Base-by-base conservation (phyloP, 2,329 filamentous ascomycete genomes). In the Aspergillus pseudonomiae region DNA sequence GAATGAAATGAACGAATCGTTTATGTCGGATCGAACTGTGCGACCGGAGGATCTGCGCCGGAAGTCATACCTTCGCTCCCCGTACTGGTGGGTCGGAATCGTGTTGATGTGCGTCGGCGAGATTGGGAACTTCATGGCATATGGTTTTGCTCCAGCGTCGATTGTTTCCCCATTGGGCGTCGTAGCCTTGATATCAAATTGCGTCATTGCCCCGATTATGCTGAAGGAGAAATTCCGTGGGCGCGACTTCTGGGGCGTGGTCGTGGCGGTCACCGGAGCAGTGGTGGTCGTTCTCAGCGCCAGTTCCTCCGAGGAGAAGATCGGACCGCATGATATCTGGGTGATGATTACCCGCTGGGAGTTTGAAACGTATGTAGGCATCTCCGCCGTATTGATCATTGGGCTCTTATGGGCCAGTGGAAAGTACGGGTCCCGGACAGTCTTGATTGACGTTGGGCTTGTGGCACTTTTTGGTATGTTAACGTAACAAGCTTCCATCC, bases 121-220 rank as follows among this genome's bases (percentile, higher is more conserved):
- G 81, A 90, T 91, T 74, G 95, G 95, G 58, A 99, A 99, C 77
- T 99, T 99, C 74, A 82, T 99, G 67, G 95, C 95, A 0, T 99
- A 99, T 74, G 95, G 95, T 28, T 99, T 99, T 76, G 95, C 95
- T 34, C 95, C 95, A 4, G 95, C 95, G 9, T 98, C 95, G 16
- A 97, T 99, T 71, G 95, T 99, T 48, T 97, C 94, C 39, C 95
- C 95, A 0, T 84, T 99, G 6, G 95, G 95, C 11, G 95, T 99
- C n/a, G 95, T 99, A 14, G 95, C 95, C 2, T 83, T 99, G 66
- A 89, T 99, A 53, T 97, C 94, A 52, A 99, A 99, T 79, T 99
- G 95, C 78, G 87, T 99, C 64, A 97, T 99, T 75, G 95, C 95
- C 2, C 95, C 95, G 0, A 89, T 95, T 66, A 89, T 99, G 83